A percentile compares a stretch with the other conserved stretches of the same genome.
These are phyloP conservation scores for Colletotrichum spaethianum DNA, from an alignment of 2,329 filamentous ascomycete genomes.

Conservation along the genomic window DNA sequence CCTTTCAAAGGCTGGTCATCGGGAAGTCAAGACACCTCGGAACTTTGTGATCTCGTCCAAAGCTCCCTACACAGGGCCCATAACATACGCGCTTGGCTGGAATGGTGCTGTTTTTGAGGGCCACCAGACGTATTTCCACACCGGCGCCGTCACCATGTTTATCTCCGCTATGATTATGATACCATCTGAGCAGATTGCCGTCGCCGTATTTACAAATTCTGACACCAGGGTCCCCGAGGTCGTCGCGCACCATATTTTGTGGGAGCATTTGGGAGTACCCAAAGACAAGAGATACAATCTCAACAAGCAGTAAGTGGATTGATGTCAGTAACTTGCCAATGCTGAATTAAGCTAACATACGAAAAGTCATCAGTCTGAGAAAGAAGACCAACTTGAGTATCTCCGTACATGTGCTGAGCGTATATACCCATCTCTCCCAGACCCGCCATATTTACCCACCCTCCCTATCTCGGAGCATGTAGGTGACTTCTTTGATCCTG, in stretches of 20 bases:
- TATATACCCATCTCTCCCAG: conserved; percentile 39
- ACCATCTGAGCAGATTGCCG: conserved; percentile 50
- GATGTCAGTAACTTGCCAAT: accelerated
- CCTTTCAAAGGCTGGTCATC: conserved; percentile 46
- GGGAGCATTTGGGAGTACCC: conserved; percentile 48
- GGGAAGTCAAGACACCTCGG: conserved; percentile 48
- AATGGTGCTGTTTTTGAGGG: conserved; percentile 45
- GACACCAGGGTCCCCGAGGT: conserved; percentile 40
- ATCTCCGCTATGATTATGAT: conserved; percentile 51
- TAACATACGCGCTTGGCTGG: conserved; percentile 51
- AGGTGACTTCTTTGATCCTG: conserved; percentile 55
- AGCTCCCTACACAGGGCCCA: conserved; percentile 42
- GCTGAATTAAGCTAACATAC: neutral
- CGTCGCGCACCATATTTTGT: conserved; percentile 48
- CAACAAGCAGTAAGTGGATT: conserved; percentile 35
- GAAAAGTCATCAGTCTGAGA: neutral
- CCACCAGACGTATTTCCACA: conserved; percentile 49
- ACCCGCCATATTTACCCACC: conserved; percentile 49
- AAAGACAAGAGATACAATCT: conserved; percentile 38
- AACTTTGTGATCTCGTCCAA: conserved; percentile 40
- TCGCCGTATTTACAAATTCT: conserved; percentile 49
- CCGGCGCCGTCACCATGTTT: conserved; percentile 48
- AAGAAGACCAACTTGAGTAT: neutral
- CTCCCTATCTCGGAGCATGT: conserved; percentile 58
- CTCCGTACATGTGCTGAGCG: conserved; percentile 42